Percentiles rank a stretch among this genome's conserved stretches.
phyloP scores from a whole-genome alignment of 2,329 filamentous ascomycete species.

The Allantophomopsis cytisporea region DNA sequence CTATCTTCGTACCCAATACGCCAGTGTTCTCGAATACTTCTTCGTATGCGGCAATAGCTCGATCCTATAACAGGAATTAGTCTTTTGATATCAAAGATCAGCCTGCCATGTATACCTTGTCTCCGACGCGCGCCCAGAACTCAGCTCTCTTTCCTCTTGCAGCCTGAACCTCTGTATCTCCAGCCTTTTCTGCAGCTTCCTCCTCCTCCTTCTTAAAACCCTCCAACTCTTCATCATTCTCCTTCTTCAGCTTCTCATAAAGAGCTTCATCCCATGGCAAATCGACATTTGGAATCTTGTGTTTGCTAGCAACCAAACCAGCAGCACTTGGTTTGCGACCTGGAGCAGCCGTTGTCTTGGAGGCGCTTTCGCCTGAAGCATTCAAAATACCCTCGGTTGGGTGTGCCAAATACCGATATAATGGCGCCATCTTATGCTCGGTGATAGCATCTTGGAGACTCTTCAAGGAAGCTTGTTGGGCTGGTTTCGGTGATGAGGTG shows the following conservation, averaged over 20 bases:
- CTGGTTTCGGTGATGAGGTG: conserved; percentile 50
- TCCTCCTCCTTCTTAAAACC: conserved; percentile 76
- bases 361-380: conserved; percentile 28
- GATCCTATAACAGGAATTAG: conserved; percentile 47
- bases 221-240: conserved; percentile 68
- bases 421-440: conserved; percentile 75
- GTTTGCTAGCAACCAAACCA: conserved; percentile 64
- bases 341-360: conserved; percentile 35
- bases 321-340: conserved; percentile 57
- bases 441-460: conserved; percentile 69
- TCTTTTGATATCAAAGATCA: conserved; percentile 6
- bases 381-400: conserved; percentile 52
- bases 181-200: conserved; percentile 88
- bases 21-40: conserved; percentile 94
- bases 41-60: conserved; percentile 86
- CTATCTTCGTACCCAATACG: conserved; percentile 92
- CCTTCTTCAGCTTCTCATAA: conserved; percentile 63
- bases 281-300: conserved; percentile 47
- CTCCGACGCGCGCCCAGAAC: conserved; percentile 88
- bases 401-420: conserved; percentile 76
- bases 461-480: conserved; percentile 61
- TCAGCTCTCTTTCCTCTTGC: conserved; percentile 91
- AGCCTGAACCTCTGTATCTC: conserved; percentile 87
- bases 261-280: conserved; percentile 85
- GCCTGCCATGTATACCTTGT: conserved; percentile 55